Base-by-base conservation (phyloP, 257 asterid species). In the Nicotiana attenuata region DNA sequence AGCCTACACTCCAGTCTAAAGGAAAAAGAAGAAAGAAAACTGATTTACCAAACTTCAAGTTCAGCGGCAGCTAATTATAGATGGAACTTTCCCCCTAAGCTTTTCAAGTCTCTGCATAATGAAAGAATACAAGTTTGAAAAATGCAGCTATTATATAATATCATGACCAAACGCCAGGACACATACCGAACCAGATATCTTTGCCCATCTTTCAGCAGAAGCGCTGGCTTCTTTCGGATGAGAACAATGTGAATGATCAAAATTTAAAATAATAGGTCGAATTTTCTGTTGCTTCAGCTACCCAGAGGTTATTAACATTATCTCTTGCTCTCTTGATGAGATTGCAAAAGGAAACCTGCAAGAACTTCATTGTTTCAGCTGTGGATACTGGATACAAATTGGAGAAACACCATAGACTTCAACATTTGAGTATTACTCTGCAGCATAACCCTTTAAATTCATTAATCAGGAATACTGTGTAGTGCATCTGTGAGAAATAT, bases 211-310 rank as follows among this genome's bases (percentile, higher is more conserved):
- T 83, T 84, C 85, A 61, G 93, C 89, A 78, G 91, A 87, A 84
- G 89, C 85, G 57, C 95, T 92, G 20, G 86, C 92, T 15, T 84
- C 87, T 84, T 91, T 92, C 55, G 94, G 87, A 86, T 94, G 97
- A 75, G 81, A 86, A 82, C 87, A 83, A 76, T 90, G 82, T 66
- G 38, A 35, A 57, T 81, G 81, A 84, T 89, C 91, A 90, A 88
- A 91, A 86, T 84, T 91, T 87, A 91, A 82, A 38, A 83, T 88
- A 88, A 84, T 96, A 89, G 50, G 88, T 92, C 33, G 97, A 94
- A 84, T 88, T 96, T 85, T 96, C 97, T 3, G 99, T 89, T 26
- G 98, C 97, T 78, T 94, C 99, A 26, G 99, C 99, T 81, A 93
- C 93, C 98, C 98, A 96, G 59, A 96, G 81, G 84, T 93, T 91